Evolutionary conservation across 768 basidiomycete genomes (phyloP), one percentile per base, ranked within the genome.

Genomic region (Leucosporidium yakuticum): DNA sequence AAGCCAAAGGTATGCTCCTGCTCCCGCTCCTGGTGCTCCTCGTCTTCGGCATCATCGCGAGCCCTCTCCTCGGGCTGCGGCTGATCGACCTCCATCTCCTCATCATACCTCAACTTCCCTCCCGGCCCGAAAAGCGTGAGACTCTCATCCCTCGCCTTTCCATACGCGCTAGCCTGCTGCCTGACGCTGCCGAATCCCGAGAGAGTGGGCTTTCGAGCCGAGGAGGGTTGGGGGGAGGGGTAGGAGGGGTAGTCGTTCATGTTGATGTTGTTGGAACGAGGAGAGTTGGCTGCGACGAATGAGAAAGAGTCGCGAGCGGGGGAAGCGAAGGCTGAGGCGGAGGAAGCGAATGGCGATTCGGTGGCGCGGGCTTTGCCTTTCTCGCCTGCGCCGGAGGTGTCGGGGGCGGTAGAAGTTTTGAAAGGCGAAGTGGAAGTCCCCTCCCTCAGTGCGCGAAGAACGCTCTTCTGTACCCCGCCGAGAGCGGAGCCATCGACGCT

Each of bases 111-210:
- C 20, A 2, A 11, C 48, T 19, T n/a, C 12, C 19, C 23, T 23
- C 12, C 25, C 48, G n/a, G 21, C 15, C 19, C 34, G 20, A 23
- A 23, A 9, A 48, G 15, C 44, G 20, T 36, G 55, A 44, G 14
- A 44, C 39, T 44, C 39, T 44, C 39, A 15, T 44, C 39, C 14
- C 39, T 44, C 8, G 39, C 39, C 39, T 44, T 44, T 44, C 39
- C 39, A 44, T 19, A 60, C 0, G 64, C 39, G 6, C 54, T 31
- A 11, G 39, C n/a, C 4, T 17, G 21, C 55, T 57, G 62, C 7
- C 69, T 48, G 20, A 71, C 63, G 6, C 59, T 59, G 0, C 70
- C 70, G 27, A 71, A 71, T 2, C 70, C 70, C 0, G 58, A 31
- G 2, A 70, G 29, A 7, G 68, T 64, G 21, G 63, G 59, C 47